phyloP scores from a whole-genome alignment of 108 stramenopile species.

The Skeletonema marinoi region DNA sequence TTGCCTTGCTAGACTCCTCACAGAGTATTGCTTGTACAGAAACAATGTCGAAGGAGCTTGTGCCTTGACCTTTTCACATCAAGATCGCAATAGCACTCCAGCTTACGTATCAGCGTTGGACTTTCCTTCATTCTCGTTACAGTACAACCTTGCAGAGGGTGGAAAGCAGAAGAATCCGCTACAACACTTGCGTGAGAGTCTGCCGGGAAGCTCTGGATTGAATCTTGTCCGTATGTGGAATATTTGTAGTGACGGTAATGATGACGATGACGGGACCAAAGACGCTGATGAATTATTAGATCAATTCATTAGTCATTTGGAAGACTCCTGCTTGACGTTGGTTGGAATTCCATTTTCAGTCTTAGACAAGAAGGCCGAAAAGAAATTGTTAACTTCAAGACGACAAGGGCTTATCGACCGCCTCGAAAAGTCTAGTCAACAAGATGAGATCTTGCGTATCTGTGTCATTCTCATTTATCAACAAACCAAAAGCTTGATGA shows the following conservation, averaged over 20 bases:
- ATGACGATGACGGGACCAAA: background rate
- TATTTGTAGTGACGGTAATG: background rate
- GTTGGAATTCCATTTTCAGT: slow-evolving; percentile 37
- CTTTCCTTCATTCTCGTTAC: slow-evolving; percentile 25
- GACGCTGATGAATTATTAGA: slow-evolving; percentile 14
- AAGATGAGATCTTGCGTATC: slow-evolving; percentile 7
- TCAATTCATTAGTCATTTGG: slow-evolving; percentile 19
- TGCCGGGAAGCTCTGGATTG: slow-evolving; percentile 19
- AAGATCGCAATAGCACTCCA: background rate
- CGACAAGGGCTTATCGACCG: slow-evolving; percentile 14
- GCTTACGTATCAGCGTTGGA: slow-evolving; percentile 16
- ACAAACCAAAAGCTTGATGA: slow-evolving; percentile 14
- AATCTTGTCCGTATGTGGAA: slow-evolving; percentile 26
- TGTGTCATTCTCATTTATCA: slow-evolving; percentile 25
- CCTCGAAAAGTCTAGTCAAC: slow-evolving; percentile 9
- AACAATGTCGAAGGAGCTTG: slow-evolving; percentile 5
- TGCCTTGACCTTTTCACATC: slow-evolving; percentile 14
- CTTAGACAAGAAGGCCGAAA: slow-evolving; percentile 37
- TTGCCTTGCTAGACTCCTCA: slow-evolving; percentile 28
- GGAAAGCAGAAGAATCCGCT: slow-evolving; percentile 15
- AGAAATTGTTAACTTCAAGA: slow-evolving; percentile 16
- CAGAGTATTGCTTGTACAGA: slow-evolving; percentile 41
- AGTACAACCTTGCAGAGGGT: slow-evolving; percentile 11
- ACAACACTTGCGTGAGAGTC: slow-evolving; percentile 6
- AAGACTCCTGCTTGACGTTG: slow-evolving; percentile 16